phyloP scores from a whole-genome alignment of 2,329 filamentous ascomycete genomes.

The Canariomyces notabilis region DNA sequence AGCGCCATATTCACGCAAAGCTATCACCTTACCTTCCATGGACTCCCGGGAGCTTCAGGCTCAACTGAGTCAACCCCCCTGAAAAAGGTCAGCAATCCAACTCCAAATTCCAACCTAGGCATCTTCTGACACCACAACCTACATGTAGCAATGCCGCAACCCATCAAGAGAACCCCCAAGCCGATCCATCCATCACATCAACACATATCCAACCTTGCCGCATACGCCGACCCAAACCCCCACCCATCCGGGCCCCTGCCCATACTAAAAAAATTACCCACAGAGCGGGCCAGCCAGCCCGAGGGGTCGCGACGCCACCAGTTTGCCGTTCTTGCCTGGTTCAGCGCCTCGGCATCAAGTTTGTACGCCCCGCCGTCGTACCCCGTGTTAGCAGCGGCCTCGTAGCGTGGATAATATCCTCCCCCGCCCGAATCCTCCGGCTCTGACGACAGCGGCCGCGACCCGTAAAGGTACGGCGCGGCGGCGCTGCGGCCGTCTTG shows the following conservation, averaged over 20 bases:
- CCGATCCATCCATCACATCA: too few species aligned
- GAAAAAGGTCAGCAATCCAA: too few species aligned
- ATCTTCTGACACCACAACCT: too few species aligned
- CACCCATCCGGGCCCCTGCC: not conserved
- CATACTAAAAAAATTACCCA: not conserved
- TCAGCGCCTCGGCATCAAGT: not conserved
- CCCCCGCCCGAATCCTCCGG: too few species aligned
- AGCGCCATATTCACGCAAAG: too few species aligned
- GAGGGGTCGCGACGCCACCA: not conserved
- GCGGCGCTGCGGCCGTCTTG: not conserved
- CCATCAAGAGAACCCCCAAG: too few species aligned
- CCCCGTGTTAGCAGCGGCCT: slow-evolving; percentile 1
- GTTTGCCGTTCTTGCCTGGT: slow-evolving; percentile 1
- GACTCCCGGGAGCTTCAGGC: too few species aligned
- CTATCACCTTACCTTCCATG: too few species aligned
- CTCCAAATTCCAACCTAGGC: too few species aligned
- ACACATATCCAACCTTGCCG: not conserved
- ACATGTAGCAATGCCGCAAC: too few species aligned
- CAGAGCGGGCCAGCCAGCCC: not conserved
- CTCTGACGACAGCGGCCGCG: not conserved
- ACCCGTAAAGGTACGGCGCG: not conserved
- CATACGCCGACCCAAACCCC: too few species aligned
- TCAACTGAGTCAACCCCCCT: too few species aligned
- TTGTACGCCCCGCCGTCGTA: slow-evolving; percentile 1
- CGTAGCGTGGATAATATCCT: not conserved